These are phyloP conservation scores for Atractiella rhizophila DNA, from an alignment of 768 basidiomycete genomes.

Conservation along the genomic window DNA sequence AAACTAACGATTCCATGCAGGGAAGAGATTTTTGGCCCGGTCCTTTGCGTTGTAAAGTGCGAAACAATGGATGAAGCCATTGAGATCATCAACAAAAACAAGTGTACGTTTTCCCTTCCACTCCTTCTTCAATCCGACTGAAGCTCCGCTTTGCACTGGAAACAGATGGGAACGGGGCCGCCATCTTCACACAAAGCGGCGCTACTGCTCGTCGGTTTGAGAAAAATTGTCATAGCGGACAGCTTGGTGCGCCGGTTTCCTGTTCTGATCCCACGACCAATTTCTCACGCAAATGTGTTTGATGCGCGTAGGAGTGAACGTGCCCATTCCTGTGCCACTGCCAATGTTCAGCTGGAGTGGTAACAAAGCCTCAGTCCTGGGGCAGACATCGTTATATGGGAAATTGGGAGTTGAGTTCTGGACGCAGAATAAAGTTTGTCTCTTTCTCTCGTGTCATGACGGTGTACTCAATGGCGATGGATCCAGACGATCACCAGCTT, in stretches of 20 bases:
- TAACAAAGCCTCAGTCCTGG: constrained; percentile 37
- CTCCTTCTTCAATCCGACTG: neutral
- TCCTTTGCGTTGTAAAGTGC: constrained; percentile 46
- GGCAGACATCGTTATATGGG: constrained; percentile 54
- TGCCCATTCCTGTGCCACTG: constrained; percentile 72
- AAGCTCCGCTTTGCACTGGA: constrained; percentile 4
- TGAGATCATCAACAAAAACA: constrained; percentile 64
- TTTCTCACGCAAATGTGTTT: neutral
- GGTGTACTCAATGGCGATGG: neutral
- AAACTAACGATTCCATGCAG: constrained; percentile 23
- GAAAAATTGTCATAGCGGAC: constrained; percentile 43
- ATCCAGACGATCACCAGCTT: constrained; percentile 65
- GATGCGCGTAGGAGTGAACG: constrained; percentile 14
- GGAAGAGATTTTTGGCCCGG: constrained; percentile 89
- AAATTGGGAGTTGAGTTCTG: constrained; percentile 87
- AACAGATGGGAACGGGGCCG: constrained; percentile 50
- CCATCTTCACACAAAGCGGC: constrained; percentile 88
- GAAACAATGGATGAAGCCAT: constrained; percentile 75
- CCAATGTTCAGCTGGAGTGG: constrained; percentile 71
- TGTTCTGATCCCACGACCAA: neutral
- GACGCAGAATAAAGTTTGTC: constrained; percentile 55
- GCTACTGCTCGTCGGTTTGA: constrained; percentile 89
- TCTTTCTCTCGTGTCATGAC: neutral
- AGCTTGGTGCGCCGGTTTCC: constrained; percentile 31
- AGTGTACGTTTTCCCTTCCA: constrained; percentile 28